Evolutionary conservation across 2,329 filamentous ascomycete genomes (phyloP), one percentile per base, ranked within the genome.

Genomic region (Trichoderma citrinoviride): DNA sequence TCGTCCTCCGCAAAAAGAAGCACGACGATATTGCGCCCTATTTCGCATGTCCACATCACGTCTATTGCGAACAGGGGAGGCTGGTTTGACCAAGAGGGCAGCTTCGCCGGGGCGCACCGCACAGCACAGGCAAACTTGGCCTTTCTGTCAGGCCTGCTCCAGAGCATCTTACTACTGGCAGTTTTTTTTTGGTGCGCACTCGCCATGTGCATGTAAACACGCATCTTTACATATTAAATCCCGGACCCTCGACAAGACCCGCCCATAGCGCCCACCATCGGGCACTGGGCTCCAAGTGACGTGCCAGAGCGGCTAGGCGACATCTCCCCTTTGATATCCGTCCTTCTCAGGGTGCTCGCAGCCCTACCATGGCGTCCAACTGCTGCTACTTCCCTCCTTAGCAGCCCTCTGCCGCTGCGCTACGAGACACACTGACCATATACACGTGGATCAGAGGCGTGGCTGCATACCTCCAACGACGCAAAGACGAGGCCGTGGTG

Each of bases 371-470:
- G 58, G 58, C 58, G 23, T 10, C 7, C 21, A 25, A 52, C 29
- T 53, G 17, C 33, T 37, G 10, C 33, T 37, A 7, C 8, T 2
- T 7, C 8, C 27, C 27, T 7, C 8, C 17, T 15, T 43, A 43
- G 40, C 15, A 49, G 27, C 5, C 46, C 17, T 6, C 62, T 10
- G 29, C 27, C 46, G 19, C 19, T 29, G 19, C 25, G 33, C 33
- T 12, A 49, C 46, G 46, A 49, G 41, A 37, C 14, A 33, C 41
- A 33, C 43, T 49, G 23, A 29, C 46, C 52, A 33, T 50, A 25
- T 40, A 64, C 64, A 63, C 58, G 60, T 66, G 64, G 64, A 63
- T 46, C 44, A 63, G 40, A 64, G 41, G 47, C 57, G 64, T 66
- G 64, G 64, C 64, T 64, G 64, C 60, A 66, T 63, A 19, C 60